These are phyloP conservation scores for Cicer yamashitae DNA, from an alignment of 306 rosid species.

Conservation along the genomic window DNA sequence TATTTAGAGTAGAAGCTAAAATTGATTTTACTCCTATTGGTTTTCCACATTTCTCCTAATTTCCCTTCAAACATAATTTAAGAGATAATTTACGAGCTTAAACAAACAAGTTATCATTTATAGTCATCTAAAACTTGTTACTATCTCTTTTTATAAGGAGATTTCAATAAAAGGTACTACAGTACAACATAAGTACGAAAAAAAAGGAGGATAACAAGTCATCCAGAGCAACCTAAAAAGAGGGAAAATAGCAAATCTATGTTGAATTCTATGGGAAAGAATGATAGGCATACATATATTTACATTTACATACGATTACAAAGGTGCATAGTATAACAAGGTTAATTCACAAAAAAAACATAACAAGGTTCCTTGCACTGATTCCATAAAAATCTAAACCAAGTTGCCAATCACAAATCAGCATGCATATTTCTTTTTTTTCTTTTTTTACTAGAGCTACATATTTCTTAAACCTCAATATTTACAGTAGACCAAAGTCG, in stretches of 20 bases:
- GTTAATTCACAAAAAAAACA: background rate
- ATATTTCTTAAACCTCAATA: slow-evolving; percentile 21
- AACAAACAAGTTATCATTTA: background rate
- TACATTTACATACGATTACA: slow-evolving; percentile 25
- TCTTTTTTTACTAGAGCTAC: no score
- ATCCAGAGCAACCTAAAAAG: background rate
- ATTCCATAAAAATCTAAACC: slow-evolving; percentile 30
- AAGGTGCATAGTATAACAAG: slow-evolving; percentile 11
- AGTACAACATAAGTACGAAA: background rate
- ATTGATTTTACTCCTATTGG: background rate
- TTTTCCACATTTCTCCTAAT: background rate
- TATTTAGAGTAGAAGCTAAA: background rate
- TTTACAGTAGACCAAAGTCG: slow-evolving; percentile 18
- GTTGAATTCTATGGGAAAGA: slow-evolving; percentile 23
- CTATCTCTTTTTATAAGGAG: background rate
- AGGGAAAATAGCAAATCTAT: background rate
- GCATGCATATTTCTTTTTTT: background rate
- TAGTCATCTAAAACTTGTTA: background rate
- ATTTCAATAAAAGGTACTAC: background rate
- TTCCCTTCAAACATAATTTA: background rate
- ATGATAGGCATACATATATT: slow-evolving; percentile 1
- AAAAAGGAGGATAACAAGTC: background rate
- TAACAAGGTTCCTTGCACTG: background rate
- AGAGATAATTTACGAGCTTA: background rate
- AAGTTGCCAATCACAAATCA: slow-evolving; percentile 34